Conservation (phyloP, 805 yeast species). For the Scheffersomyces amazonensis region DNA sequence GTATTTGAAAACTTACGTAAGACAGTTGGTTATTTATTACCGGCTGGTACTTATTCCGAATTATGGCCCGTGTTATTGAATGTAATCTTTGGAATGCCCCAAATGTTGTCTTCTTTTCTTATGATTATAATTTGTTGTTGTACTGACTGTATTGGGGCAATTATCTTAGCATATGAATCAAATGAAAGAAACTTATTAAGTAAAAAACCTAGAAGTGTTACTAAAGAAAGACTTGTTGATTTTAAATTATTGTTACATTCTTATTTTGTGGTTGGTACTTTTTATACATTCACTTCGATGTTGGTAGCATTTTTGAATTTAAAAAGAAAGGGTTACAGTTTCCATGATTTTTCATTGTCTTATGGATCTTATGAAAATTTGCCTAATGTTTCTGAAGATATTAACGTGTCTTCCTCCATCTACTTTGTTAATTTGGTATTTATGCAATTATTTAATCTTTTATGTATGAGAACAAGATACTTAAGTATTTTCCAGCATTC, state of each 20-base stretch:
- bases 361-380: constrained; percentile 28
- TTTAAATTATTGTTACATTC: constrained; percentile 38
- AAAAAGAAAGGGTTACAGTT: constrained; percentile 31
- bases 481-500: constrained; percentile 40
- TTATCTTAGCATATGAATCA: constrained; percentile 42
- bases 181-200: constrained; percentile 40
- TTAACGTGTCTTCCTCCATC: constrained; percentile 38
- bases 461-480: constrained; percentile 41
- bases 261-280: constrained; percentile 42
- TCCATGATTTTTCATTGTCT: constrained; percentile 29
- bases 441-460: constrained; percentile 44
- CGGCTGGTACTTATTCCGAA: constrained; percentile 53
- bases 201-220: constrained; percentile 41
- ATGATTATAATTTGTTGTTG: constrained; percentile 51
- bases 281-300: constrained; percentile 38
- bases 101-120: constrained; percentile 44
- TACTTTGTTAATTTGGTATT: constrained; percentile 47
- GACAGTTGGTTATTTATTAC: constrained; percentile 45
- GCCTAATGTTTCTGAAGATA: constrained; percentile 18
- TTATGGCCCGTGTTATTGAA: constrained; percentile 49
- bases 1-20: constrained; percentile 50
- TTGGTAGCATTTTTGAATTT: constrained; percentile 37
- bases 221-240: constrained; percentile 41
- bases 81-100: constrained; percentile 49
- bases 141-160: constrained; percentile 47